Evolutionary conservation across 257 asterid genomes (phyloP), one percentile per base, ranked within the genome.

Genomic region (Solanum chmielewskii): DNA sequence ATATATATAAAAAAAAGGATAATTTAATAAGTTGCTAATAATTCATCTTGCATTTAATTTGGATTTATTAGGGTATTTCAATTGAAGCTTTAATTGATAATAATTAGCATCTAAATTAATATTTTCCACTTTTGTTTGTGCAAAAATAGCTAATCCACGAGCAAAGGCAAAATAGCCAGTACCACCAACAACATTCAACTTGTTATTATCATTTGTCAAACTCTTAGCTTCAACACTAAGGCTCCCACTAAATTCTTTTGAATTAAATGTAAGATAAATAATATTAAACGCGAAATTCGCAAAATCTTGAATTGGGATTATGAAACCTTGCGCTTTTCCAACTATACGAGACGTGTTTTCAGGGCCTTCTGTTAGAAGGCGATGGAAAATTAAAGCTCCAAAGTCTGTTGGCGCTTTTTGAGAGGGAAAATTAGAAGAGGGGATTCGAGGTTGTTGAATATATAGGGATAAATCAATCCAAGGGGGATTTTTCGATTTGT

Each of bases 151-250:
- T 80, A 86, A 62, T 12, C 99, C 98, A 73, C 95, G 94, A 73
- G 96, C 98, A 91, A 94, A 96, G 23, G 98, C 98, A 89, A 95
- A 96, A 5, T 95, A 92, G 0, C 96, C 98, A 4, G 98, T 96
- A n/a, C 99, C 99, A 25, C 98, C 98, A 37, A 96, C 95, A 76
- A 96, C 96, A 66, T 25, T 85, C 41, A 95, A 88, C 77, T 91
- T 87, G 44, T 78, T 87, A 60, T 92, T 90, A 45, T 93, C 93
- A 45, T 90, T 87, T 1, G 59, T 90, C 42, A 96, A 75, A 86
- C 91, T 93, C 90, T 89, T 93, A 33, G 97, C 97, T 83, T 91
- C 90, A 12, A 96, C 71, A 9, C 98, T 91, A 16, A 95, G 87
- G 52, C 98, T 95, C 6, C 98, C 99, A 0, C 94, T 89, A 85